Base-by-base conservation (phyloP, 495 filamentous ascomycete genomes). In the Penicillium goetzii region DNA sequence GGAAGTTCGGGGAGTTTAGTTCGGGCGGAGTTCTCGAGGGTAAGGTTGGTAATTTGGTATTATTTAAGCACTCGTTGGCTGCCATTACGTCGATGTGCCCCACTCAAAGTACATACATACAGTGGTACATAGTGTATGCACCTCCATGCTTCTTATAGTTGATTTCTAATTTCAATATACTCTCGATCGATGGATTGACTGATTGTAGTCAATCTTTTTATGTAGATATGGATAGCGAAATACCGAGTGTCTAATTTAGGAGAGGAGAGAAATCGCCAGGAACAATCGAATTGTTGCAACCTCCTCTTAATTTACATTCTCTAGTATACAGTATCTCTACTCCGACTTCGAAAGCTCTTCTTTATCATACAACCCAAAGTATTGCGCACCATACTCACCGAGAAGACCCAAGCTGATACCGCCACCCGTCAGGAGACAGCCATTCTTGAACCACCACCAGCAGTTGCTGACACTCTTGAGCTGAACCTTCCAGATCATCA, bases 391-490 rank as follows among this genome's bases (percentile, higher is more conserved):
- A 76, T 91, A 92, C 61, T 92, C 89, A 2, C 78, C 81, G n/a
- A 84, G 57, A 61, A 92, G 68, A 8, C 89, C 89, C 54, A 84
- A 57, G 8, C 85, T 77, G 63, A 92, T 86, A 2, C 81, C 86
- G 33, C 89, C 89, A 17, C 90, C 89, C 25, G 87, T 89, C 54
- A 89, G 75, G 75, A 86, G 84, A 57, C 85, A 88, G 25, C 89
- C 90, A 67, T 89, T 87, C 67, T 82, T 87, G 68, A 99, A 99
- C 96, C 96, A 99, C 89, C 92, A 93, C 93, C 93, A 97, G 69
- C 95, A 99, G 69, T 92, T 89, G 68, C 84, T 83, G 34, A 92
- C 91, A 66, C 84, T 88, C 74, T 95, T 92, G 65, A 99, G 72
- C 58, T 90, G 90, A 19, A 96, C 96, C 69, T 81, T 89, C 81